These are phyloP conservation scores for Wickerhamiella siamensis DNA, from an alignment of 805 yeast genomes.

Conservation along the genomic window DNA sequence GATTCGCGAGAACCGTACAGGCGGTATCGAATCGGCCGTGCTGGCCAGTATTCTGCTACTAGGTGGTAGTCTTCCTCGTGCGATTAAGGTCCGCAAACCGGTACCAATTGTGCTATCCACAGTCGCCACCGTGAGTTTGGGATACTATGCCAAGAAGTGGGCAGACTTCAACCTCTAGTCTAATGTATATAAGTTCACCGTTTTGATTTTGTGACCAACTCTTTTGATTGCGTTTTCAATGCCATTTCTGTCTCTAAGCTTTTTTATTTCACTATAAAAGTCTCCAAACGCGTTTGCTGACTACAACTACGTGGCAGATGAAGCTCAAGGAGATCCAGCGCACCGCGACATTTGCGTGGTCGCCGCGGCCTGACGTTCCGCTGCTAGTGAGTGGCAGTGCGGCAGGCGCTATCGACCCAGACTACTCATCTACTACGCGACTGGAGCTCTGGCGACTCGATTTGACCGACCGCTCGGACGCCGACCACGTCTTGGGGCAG, in stretches of 20 bases:
- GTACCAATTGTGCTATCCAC: slow-evolving; percentile 54
- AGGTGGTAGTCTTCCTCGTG: slow-evolving; percentile 61
- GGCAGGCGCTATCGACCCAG: slow-evolving; percentile 90
- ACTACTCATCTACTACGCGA: slow-evolving; percentile 65
- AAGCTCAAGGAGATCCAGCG: slow-evolving; percentile 70
- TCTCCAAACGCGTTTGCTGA: no score
- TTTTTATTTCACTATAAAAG: no score
- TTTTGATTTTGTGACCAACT: no score
- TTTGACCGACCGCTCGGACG: slow-evolving; percentile 23
- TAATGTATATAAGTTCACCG: no score
- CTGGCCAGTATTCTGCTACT: slow-evolving; percentile 53
- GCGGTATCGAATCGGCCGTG: slow-evolving; percentile 70
- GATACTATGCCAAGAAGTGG: slow-evolving; percentile 63
- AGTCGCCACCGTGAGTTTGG: slow-evolving; percentile 49
- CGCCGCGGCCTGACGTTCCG: slow-evolving; percentile 54
- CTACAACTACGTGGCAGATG: slow-evolving; percentile 26
- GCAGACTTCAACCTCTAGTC: slow-evolving; percentile 42
- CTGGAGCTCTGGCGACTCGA: slow-evolving; percentile 65
- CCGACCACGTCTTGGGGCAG: slow-evolving; percentile 15
- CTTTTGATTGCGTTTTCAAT: no score
- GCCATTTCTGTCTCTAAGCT: no score
- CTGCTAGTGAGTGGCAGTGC: slow-evolving; percentile 78
- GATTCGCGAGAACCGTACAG: slow-evolving; percentile 54
- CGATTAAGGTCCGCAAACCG: slow-evolving; percentile 50
- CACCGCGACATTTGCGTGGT: slow-evolving; percentile 96